Base-by-base conservation (phyloP, 2,329 filamentous ascomycete genomes). In the Botrytis aclada region DNA sequence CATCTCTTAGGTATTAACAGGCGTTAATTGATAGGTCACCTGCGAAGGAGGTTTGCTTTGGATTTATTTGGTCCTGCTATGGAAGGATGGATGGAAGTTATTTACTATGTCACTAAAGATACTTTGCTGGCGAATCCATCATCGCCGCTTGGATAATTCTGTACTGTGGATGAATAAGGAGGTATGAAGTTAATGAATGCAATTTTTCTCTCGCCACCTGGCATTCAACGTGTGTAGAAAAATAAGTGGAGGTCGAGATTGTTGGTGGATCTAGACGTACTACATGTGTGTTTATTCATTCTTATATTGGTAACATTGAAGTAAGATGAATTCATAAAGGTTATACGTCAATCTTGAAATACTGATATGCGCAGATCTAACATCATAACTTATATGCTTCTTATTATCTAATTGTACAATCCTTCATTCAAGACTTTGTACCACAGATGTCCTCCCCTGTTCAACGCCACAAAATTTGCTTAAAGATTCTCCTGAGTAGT, bases 11-110 rank as follows among this genome's bases (percentile, higher is more conserved):
- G 34, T 67, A 41, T 29, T 56, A 12, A 54, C 34, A 16, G 45
- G 45, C 45, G 45, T 54, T 67, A 39, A 54, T 54, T 62, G 64
- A 54, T 47, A 67, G 64, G 34, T 54, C 64, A 67, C 34, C 47
- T 67, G 47, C 47, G 18, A 67, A 56, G 65, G 47, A 16, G 47
- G 47, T 22, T 56, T 41, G n/a, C 34, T 22, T 39, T 54, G 32
- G 34, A 39, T 67, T 67, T n/a, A 54, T 9, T 39, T 54, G 32
- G 22, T 29, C 29, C 14, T n/a, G 8, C 51, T 29, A 37, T 51
- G 14, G n/a, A 43, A 63, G n/a, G 61, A 43, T 41, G 60, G 25
- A 39, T 41, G 25, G 22, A n/a, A 34, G 34, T n/a, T 22, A 39
- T 56, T 29, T 56, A 22, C 37, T 14, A 20, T 39, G 25, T 25